phyloP scores from a whole-genome alignment of 2,329 filamentous ascomycete genomes.

The Tricladium varicosporioides region DNA sequence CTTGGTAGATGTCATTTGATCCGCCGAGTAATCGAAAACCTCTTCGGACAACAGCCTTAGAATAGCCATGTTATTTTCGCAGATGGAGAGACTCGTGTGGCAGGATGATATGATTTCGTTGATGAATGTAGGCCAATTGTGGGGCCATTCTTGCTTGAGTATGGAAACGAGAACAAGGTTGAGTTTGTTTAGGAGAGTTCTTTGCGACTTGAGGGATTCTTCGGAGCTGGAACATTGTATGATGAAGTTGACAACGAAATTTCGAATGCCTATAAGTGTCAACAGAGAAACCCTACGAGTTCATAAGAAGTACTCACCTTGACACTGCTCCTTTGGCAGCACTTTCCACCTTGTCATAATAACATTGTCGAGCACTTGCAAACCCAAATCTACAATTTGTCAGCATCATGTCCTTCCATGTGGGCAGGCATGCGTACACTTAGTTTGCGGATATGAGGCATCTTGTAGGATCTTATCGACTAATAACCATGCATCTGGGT shows the following conservation, averaged over 20 bases:
- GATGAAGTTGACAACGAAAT: slow-evolving; percentile 98
- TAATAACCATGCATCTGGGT: slow-evolving; percentile 95
- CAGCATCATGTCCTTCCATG: slow-evolving; percentile 11
- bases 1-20: slow-evolving; percentile 99
- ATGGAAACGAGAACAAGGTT: slow-evolving; percentile 97
- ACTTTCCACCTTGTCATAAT: slow-evolving; percentile 99
- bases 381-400: slow-evolving; percentile 68
- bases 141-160: slow-evolving; percentile 98
- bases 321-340: slow-evolving; percentile 90
- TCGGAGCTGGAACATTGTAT: slow-evolving; percentile 90
- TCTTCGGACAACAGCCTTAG: slow-evolving; percentile 93
- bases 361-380: slow-evolving; percentile 96
- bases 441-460: slow-evolving; percentile 91
- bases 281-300: neutral
- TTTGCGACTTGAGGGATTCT: slow-evolving; percentile 79
- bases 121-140: slow-evolving; percentile 99
- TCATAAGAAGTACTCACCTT: slow-evolving; percentile 55
- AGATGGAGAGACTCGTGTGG: slow-evolving; percentile 92
- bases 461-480: slow-evolving; percentile 96
- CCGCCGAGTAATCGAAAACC: slow-evolving; percentile 97
- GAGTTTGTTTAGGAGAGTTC: slow-evolving; percentile 93
- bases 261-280: slow-evolving; percentile 74
- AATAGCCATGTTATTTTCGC: slow-evolving; percentile 99
- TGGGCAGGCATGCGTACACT: slow-evolving; percentile 62
- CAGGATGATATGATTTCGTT: slow-evolving; percentile 98